A percentile compares a stretch with the other conserved stretches of the same genome.
Conservation (phyloP, 2,329 filamentous ascomycete species). For the Fusarium coffeatum region DNA sequence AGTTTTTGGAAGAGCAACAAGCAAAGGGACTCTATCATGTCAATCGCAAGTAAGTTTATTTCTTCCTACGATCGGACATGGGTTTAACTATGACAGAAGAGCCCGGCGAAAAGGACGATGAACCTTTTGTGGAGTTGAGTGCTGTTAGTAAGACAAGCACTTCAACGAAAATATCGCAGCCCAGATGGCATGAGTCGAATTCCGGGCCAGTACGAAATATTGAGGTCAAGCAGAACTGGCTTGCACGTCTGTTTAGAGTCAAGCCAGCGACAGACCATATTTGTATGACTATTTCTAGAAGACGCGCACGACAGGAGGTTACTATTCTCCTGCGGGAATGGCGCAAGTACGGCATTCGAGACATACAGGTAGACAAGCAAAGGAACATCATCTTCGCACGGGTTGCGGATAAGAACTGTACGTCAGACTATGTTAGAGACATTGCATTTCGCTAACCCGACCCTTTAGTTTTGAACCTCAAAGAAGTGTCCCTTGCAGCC, state of each 20-base stretch:
- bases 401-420: slow-evolving; percentile 82
- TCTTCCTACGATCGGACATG: background rate
- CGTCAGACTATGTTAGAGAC: slow-evolving; percentile 50
- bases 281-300: slow-evolving; percentile 76
- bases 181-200: slow-evolving; percentile 51
- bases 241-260: slow-evolving; percentile 87
- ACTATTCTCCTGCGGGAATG: slow-evolving; percentile 81
- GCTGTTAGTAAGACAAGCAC: slow-evolving; percentile 36
- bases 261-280: slow-evolving; percentile 82
- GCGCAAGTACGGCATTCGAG: slow-evolving; percentile 82
- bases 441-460: slow-evolving; percentile 38
- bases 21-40: slow-evolving; percentile 58
- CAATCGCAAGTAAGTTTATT: slow-evolving; percentile 56
- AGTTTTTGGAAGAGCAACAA: slow-evolving; percentile 67
- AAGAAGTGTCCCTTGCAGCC: slow-evolving; percentile 86
- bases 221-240: slow-evolving; percentile 83
- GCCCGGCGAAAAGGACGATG: slow-evolving; percentile 29
- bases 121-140: slow-evolving; percentile 24
- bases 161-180: slow-evolving; percentile 27
- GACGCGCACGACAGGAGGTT: slow-evolving; percentile 81
- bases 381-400: slow-evolving; percentile 83
- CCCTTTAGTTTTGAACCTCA: slow-evolving; percentile 77
- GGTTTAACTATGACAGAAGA: slow-evolving; percentile 18
- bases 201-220: slow-evolving; percentile 63
- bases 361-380: slow-evolving; percentile 81